A percentile compares a stretch with the other conserved stretches of the same genome.
Conservation (phyloP, 768 basidiomycete genomes). For the Podaxis sp. region DNA sequence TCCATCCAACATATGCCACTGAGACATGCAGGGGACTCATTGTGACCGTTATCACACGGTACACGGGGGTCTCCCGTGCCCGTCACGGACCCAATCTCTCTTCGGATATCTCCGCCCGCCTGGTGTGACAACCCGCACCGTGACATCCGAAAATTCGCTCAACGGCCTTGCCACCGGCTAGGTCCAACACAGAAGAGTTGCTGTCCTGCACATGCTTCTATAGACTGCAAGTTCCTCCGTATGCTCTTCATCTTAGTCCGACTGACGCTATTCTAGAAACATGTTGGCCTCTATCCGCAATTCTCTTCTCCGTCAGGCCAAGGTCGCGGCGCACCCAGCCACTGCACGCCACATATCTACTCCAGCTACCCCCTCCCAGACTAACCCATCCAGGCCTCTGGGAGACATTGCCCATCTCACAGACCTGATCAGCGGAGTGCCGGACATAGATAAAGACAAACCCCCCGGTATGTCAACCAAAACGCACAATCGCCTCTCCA, state of each 20-base stretch:
- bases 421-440: background rate
- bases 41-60: slow-evolving; percentile 22
- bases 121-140: slow-evolving; percentile 10
- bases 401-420: background rate
- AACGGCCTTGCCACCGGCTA: background rate
- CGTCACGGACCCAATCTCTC: slow-evolving; percentile 11
- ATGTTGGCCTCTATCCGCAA: slow-evolving; percentile 16
- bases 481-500: background rate
- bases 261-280: background rate
- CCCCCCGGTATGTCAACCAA: background rate
- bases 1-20: background rate
- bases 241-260: background rate
- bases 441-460: background rate
- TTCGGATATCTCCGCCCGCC: slow-evolving; percentile 14
- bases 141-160: background rate
- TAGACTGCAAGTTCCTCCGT: background rate
- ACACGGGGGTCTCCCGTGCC: slow-evolving; percentile 20
- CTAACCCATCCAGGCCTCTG: background rate
- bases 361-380: background rate
- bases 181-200: background rate
- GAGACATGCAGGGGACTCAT: slow-evolving; percentile 3
- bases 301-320: slow-evolving; percentile 1
- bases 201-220: slow-evolving; percentile 1
- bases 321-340: background rate
- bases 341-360: background rate